A percentile compares a stretch with the other conserved stretches of the same genome.
Conservation (phyloP, 164 flowering plant genomes). For the Euptelea pleiosperma region DNA sequence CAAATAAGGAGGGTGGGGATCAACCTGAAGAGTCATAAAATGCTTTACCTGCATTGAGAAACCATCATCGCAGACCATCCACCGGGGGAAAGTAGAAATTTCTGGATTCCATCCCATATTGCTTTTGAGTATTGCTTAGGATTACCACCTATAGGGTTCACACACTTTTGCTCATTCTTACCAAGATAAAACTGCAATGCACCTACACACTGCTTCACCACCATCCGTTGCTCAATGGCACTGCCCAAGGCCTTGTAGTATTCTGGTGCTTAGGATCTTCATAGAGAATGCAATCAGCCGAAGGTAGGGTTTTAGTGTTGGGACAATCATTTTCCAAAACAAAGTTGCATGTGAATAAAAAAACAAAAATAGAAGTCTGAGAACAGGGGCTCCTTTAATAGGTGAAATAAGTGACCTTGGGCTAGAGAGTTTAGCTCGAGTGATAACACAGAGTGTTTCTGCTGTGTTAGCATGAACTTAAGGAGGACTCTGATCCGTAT, state of each 20-base stretch:
- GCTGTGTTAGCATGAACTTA: too few species aligned
- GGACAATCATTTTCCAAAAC: too few species aligned
- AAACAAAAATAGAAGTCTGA: too few species aligned
- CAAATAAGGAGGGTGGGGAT: too few species aligned
- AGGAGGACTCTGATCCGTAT: too few species aligned
- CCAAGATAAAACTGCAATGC: slow-evolving; percentile 49
- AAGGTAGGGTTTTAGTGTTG: too few species aligned
- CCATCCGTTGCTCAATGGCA: slow-evolving; percentile 68
- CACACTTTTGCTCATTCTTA: slow-evolving; percentile 59
- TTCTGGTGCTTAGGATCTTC: slow-evolving; percentile 57
- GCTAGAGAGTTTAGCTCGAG: too few species aligned
- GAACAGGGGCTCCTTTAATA: too few species aligned
- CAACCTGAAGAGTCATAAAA: neutral
- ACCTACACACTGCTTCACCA: slow-evolving; percentile 51
- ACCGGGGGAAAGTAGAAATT: slow-evolving; percentile 47
- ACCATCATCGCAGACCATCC: slow-evolving; percentile 62
- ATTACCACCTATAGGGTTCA: slow-evolving; percentile 57
- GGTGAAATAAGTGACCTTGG: too few species aligned
- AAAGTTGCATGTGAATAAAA: too few species aligned
- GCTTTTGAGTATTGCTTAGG: slow-evolving; percentile 45
- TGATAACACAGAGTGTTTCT: too few species aligned
- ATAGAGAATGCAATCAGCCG: slow-evolving; percentile 63
- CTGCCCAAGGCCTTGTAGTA: slow-evolving; percentile 61
- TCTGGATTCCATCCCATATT: slow-evolving; percentile 59
- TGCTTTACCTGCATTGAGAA: slow-evolving; percentile 63